Conservation (phyloP, 2,329 filamentous ascomycete genomes). For the Aspergillus texensis region DNA sequence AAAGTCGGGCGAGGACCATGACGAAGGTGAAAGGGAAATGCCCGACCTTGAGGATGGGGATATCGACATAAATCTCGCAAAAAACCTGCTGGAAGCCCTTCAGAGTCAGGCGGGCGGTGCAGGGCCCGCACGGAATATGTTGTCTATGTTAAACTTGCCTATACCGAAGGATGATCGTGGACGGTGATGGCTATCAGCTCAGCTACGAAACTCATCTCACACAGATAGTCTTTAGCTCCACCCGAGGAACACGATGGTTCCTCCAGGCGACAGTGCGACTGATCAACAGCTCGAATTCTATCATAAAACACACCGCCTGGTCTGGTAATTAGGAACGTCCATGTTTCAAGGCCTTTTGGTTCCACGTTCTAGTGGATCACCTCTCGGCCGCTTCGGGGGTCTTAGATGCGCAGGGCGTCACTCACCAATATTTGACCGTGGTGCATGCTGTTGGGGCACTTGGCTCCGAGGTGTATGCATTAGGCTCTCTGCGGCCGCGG, state of each 20-base stretch:
- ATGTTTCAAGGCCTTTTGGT: neutral
- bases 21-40: slow-evolving; percentile 24
- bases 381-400: no score
- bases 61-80: slow-evolving; percentile 83
- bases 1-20: slow-evolving; percentile 28
- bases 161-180: slow-evolving; percentile 73
- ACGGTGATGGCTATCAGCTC: slow-evolving; percentile 9
- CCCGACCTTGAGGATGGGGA: slow-evolving; percentile 59
- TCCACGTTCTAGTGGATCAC: neutral
- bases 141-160: slow-evolving; percentile 81
- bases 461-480: neutral
- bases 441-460: neutral
- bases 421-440: no score
- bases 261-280: neutral
- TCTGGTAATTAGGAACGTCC: neutral
- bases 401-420: neutral
- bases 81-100: slow-evolving; percentile 89
- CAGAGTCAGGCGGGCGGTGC: slow-evolving; percentile 84
- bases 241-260: neutral
- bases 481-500: neutral
- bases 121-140: slow-evolving; percentile 83
- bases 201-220: neutral
- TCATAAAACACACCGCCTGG: neutral
- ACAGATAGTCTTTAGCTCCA: no score
- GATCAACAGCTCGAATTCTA: neutral